A percentile compares a stretch with the other conserved stretches of the same genome.
phyloP scores from a whole-genome alignment of 208 protist genomes.

The Trypanosoma boissoni region DNA sequence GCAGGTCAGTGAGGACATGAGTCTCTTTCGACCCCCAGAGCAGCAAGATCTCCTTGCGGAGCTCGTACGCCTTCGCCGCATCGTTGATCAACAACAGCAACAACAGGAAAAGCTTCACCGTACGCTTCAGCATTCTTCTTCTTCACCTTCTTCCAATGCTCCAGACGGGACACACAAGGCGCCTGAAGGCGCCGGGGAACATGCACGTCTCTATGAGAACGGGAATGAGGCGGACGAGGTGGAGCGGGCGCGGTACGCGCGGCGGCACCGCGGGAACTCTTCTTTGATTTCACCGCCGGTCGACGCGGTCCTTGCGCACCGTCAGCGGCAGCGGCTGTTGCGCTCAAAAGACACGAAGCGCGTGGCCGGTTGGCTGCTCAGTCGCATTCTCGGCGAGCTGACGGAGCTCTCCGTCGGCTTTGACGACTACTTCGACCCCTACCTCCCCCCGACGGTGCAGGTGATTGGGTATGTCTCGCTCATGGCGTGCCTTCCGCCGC shows the following conservation, averaged over 20 bases:
- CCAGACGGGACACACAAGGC: too few species aligned
- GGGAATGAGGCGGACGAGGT: too few species aligned
- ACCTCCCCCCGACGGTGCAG: slow-evolving; percentile 55
- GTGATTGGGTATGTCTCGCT: slow-evolving; percentile 83
- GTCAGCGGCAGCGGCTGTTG: slow-evolving; percentile 16
- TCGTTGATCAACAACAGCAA: slow-evolving; percentile 33
- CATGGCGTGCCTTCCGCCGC: slow-evolving; percentile 75
- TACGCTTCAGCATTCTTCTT: too few species aligned
- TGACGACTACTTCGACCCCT: slow-evolving; percentile 83
- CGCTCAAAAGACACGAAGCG: slow-evolving; percentile 65
- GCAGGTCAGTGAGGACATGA: slow-evolving; percentile 38
- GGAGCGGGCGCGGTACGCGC: too few species aligned
- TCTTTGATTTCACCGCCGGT: background rate
- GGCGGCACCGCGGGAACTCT: too few species aligned
- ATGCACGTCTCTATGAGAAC: too few species aligned
- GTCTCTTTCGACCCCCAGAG: slow-evolving; percentile 27
- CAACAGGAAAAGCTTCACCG: background rate
- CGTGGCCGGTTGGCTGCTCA: slow-evolving; percentile 83
- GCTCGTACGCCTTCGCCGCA: slow-evolving; percentile 46
- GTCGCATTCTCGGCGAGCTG: slow-evolving; percentile 61
- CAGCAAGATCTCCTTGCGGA: slow-evolving; percentile 60
- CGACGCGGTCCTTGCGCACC: background rate
- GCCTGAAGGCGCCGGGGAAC: too few species aligned
- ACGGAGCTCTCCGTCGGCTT: slow-evolving; percentile 76
- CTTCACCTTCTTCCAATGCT: too few species aligned